Conservation (phyloP, 306 rosid species). For the Rosa lucieae region DNA sequence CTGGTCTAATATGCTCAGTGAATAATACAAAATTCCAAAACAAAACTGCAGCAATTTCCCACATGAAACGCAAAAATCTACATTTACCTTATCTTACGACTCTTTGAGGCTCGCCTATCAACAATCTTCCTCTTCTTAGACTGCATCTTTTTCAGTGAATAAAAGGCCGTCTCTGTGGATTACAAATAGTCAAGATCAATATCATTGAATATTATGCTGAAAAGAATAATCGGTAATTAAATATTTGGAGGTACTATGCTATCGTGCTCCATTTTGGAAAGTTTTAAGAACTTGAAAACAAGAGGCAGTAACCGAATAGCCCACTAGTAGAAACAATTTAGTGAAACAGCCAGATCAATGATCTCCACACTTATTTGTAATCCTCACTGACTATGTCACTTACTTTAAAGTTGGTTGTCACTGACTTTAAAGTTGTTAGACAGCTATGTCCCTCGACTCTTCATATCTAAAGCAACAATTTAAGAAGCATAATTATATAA, state of each 20-base stretch:
- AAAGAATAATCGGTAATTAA: too few relatives aligned
- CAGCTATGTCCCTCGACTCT: neutral
- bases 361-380: neutral
- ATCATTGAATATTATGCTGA: neutral
- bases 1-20: neutral
- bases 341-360: neutral
- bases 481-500: neutral
- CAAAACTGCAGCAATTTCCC: neutral
- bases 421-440: neutral
- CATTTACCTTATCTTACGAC: constrained; percentile 85
- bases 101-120: constrained; percentile 86
- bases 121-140: constrained; percentile 83
- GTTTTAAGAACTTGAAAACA: neutral
- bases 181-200: constrained; percentile 24
- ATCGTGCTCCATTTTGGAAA: neutral
- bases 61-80: neutral
- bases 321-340: neutral
- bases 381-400: too few relatives aligned
- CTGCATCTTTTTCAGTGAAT: constrained; percentile 65
- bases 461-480: neutral
- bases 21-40: neutral
- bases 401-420: neutral
- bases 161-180: constrained; percentile 58
- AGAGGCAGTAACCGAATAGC: neutral
- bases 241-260: neutral